phyloP scores from a whole-genome alignment of 2,329 filamentous ascomycete species.

The Fusarium veterinarium region DNA sequence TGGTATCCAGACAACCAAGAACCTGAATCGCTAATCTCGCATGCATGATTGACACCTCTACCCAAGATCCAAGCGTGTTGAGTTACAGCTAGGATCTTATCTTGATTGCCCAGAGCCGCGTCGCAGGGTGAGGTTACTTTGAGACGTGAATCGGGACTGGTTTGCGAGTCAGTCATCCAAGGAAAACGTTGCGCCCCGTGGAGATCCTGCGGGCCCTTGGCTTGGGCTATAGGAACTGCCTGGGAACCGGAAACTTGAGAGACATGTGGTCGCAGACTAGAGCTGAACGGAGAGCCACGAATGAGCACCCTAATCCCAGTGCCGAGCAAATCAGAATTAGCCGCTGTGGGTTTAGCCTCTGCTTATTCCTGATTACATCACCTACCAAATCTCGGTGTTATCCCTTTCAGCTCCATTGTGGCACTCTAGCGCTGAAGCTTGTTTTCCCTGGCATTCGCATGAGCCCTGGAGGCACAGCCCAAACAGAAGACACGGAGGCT shows the following conservation, averaged over 20 bases:
- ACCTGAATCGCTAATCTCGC: neutral
- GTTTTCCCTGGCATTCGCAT: neutral
- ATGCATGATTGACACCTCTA: neutral
- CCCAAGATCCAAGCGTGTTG: neutral
- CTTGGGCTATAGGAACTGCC: neutral
- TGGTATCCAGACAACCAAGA: neutral
- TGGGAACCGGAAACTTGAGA: neutral
- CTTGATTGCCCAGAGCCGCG: neutral
- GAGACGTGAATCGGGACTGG: neutral
- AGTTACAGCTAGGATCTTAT: neutral
- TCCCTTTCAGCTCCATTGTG: neutral
- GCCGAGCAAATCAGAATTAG: neutral
- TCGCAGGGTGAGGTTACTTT: neutral
- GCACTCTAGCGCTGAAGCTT: slow-evolving; percentile 17
- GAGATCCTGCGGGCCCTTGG: neutral
- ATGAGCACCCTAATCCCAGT: neutral
- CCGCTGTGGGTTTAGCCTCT: neutral
- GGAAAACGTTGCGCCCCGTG: neutral
- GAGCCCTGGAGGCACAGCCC: neutral
- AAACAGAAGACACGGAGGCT: neutral
- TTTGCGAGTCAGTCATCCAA: neutral
- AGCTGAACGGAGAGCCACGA: neutral
- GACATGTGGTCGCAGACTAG: neutral
- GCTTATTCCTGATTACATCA: slow-evolving; percentile 9
- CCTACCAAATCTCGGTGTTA: neutral